Percentiles rank a stretch among this genome's conserved stretches.
Evolutionary conservation across 495 filamentous ascomycete species (phyloP).

Genomic region (Tetracladium setigerum): DNA sequence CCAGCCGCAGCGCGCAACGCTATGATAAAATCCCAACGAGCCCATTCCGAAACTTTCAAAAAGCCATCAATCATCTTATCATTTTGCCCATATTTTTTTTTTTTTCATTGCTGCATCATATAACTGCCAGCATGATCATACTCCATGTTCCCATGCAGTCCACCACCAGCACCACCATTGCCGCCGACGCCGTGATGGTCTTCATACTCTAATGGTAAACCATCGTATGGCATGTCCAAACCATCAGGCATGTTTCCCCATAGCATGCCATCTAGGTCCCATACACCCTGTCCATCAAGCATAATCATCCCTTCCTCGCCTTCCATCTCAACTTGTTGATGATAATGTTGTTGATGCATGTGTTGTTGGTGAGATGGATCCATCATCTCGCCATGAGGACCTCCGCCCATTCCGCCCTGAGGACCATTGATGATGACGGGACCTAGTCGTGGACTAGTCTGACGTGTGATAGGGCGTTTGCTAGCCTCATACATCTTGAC

Average conservation of each 20-base stretch:
- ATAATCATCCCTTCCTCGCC: constrained; percentile 45
- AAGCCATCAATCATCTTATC: no score
- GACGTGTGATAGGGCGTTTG: constrained; percentile 18
- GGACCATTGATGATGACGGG: neutral
- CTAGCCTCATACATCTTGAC: constrained; percentile 60
- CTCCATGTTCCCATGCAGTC: no score
- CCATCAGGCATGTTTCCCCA: constrained; percentile 22
- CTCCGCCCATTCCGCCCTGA: constrained; percentile 15
- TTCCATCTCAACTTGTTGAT: constrained; percentile 29
- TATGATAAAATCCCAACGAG: no score
- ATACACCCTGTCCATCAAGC: constrained; percentile 45
- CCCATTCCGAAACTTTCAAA: no score
- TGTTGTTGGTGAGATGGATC: constrained; percentile 26
- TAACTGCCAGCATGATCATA: constrained; percentile 15
- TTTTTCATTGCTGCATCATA: constrained; percentile 18
- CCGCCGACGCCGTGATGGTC: no score
- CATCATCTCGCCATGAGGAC: constrained; percentile 27
- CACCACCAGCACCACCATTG: no score
- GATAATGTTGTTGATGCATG: no score
- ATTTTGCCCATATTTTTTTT: no score
- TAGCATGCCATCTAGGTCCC: constrained; percentile 43
- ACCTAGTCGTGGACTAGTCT: constrained; percentile 13
- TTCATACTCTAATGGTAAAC: constrained; percentile 19
- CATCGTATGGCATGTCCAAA: constrained; percentile 23
- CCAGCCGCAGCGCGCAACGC: no score